These are phyloP conservation scores for Saraca asoca DNA, from an alignment of 331 rosid species.

Conservation along the genomic window DNA sequence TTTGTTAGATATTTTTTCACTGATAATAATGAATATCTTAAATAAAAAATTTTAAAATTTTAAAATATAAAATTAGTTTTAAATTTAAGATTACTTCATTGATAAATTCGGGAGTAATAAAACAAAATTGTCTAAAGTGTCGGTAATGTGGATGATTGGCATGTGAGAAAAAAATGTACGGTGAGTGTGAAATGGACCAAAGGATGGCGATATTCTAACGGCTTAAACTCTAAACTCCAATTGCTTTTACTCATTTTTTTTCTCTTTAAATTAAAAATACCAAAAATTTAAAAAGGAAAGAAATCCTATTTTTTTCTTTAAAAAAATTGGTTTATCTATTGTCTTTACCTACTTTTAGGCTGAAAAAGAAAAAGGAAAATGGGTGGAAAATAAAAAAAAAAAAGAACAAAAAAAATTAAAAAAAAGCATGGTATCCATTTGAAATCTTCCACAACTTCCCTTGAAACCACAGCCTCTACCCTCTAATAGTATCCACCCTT, in stretches of 20 bases:
- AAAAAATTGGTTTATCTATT: background rate
- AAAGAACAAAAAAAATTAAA: background rate
- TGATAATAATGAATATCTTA: too few species aligned
- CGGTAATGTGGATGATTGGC: slow-evolving; percentile 49
- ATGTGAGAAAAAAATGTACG: slow-evolving; percentile 41
- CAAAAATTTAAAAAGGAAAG: too few species aligned
- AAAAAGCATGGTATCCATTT: slow-evolving; percentile 18
- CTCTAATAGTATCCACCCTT: background rate
- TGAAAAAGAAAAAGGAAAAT: background rate
- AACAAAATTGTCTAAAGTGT: too few species aligned
- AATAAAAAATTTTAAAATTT: too few species aligned
- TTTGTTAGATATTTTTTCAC: too few species aligned
- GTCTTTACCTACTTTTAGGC: background rate
- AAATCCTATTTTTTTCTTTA: background rate
- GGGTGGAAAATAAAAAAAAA: too few species aligned
- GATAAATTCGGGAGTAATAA: too few species aligned
- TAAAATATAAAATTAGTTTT: too few species aligned
- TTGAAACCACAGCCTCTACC: background rate
- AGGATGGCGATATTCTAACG: slow-evolving; percentile 58
- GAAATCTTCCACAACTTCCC: slow-evolving; percentile 21
- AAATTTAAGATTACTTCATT: too few species aligned
- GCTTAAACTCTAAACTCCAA: slow-evolving; percentile 33
- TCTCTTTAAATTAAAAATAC: background rate
- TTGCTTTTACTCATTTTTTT: background rate
- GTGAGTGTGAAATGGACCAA: slow-evolving; percentile 47